These are phyloP conservation scores for Aspergillus ochraceoroseus DNA, from an alignment of 2,329 filamentous ascomycete genomes.

Conservation along the genomic window DNA sequence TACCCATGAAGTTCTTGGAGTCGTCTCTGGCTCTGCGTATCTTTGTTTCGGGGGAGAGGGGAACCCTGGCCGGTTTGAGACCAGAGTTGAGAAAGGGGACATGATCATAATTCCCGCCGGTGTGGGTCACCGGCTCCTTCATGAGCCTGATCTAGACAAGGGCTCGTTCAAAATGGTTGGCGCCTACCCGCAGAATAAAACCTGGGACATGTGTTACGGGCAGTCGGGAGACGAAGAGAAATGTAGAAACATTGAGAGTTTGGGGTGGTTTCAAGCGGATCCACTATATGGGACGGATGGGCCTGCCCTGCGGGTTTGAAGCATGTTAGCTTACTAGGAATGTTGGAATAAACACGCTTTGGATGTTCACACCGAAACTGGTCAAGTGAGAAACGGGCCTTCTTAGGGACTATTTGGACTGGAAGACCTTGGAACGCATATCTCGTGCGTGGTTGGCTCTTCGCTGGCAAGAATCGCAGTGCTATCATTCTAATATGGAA, in stretches of 20 bases:
- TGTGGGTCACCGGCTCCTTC: conserved; percentile 58
- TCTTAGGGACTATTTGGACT: too few relatives aligned
- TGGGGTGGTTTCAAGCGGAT: conserved; percentile 58
- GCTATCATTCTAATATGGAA: too few relatives aligned
- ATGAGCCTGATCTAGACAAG: conserved; percentile 47
- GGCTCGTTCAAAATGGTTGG: conserved; percentile 61
- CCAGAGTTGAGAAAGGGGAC: conserved; percentile 55
- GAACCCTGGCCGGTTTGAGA: conserved; percentile 55
- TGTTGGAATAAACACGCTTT: too few relatives aligned
- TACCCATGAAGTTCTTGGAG: conserved; percentile 61
- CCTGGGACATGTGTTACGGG: conserved; percentile 71
- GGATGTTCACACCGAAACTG: too few relatives aligned
- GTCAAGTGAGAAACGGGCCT: too few relatives aligned
- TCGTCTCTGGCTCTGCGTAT: conserved; percentile 54
- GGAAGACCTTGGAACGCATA: too few relatives aligned
- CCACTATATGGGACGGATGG: conserved; percentile 56
- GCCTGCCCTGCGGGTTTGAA: conserved; percentile 45
- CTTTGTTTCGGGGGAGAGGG: conserved; percentile 63
- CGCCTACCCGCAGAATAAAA: conserved; percentile 54
- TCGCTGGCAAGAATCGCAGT: too few relatives aligned
- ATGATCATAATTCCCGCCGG: conserved; percentile 62
- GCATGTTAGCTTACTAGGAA: neutral
- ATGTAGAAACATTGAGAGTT: conserved; percentile 44
- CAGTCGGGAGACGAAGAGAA: conserved; percentile 52
- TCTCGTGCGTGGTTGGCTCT: too few relatives aligned